These are phyloP conservation scores for Gardenia jasminoides DNA, from an alignment of 257 asterid species.

Conservation along the genomic window DNA sequence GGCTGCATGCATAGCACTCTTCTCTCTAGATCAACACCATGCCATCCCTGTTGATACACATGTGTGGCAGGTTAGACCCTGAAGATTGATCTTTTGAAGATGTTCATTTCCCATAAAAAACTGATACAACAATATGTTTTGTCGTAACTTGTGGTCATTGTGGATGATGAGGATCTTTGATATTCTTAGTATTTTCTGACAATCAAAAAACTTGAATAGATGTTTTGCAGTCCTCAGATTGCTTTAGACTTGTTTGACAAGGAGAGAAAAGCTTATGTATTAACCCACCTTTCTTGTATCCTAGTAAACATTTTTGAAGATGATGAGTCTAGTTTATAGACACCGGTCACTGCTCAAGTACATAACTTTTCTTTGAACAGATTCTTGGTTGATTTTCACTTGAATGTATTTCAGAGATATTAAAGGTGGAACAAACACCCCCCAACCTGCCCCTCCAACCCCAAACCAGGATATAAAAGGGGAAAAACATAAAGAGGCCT, in stretches of 20 bases:
- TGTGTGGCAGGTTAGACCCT: slow-evolving; percentile 78
- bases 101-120: not conserved
- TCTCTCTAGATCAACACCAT: slow-evolving; percentile 91
- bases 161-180: not conserved
- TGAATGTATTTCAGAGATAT: not conserved
- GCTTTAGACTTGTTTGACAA: not conserved
- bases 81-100: not conserved
- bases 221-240: not conserved
- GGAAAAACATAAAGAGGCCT: no score
- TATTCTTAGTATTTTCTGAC: not conserved
- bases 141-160: no score
- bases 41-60: slow-evolving; percentile 98
- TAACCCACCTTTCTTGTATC: not conserved
- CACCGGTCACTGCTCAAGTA: not conserved
- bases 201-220: not conserved
- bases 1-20: slow-evolving; percentile 93
- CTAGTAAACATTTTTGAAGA: not conserved
- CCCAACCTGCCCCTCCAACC: no score
- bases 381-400: not conserved
- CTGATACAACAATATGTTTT: no score
- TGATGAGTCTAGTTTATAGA: not conserved
- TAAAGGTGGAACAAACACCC: not conserved
- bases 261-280: not conserved
- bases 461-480: not conserved
- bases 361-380: not conserved